Conservation (phyloP, 2,329 filamentous ascomycete species). For the Cladosporium sp. region DNA sequence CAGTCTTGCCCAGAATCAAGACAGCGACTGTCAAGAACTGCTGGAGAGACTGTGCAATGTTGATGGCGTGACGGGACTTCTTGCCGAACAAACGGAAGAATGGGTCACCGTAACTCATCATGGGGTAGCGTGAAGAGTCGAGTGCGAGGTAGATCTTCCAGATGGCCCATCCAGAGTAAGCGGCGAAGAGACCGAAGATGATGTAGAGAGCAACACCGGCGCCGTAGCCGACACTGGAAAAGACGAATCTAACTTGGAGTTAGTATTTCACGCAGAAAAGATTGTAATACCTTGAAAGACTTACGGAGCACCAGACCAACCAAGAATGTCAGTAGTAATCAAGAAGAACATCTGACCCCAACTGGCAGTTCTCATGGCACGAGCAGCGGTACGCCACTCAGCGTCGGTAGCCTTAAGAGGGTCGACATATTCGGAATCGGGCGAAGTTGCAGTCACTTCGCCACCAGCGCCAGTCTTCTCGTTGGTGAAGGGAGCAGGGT, state of each 20-base stretch:
- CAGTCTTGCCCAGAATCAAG: slow-evolving; percentile 55
- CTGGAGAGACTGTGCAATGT: slow-evolving; percentile 42
- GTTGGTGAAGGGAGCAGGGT: neutral
- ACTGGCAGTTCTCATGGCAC: slow-evolving; percentile 38
- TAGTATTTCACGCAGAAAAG: neutral
- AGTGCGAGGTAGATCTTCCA: slow-evolving; percentile 42
- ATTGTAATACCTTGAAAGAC: slow-evolving; percentile 19
- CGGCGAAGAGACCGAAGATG: slow-evolving; percentile 39
- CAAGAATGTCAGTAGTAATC: slow-evolving; percentile 47
- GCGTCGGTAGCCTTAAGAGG: slow-evolving; percentile 30
- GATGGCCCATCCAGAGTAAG: slow-evolving; percentile 27
- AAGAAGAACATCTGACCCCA: slow-evolving; percentile 45
- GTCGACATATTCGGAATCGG: slow-evolving; percentile 3
- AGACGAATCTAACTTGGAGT: slow-evolving; percentile 9
- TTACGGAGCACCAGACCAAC: slow-evolving; percentile 35
- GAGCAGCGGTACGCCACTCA: slow-evolving; percentile 38
- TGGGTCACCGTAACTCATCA: slow-evolving; percentile 45
- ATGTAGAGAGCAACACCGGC: slow-evolving; percentile 41
- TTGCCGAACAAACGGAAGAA: slow-evolving; percentile 43
- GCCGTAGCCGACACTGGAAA: slow-evolving; percentile 33
- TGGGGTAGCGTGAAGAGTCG: slow-evolving; percentile 42
- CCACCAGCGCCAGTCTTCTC: slow-evolving; percentile 2
- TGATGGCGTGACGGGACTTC: slow-evolving; percentile 40
- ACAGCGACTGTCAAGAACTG: slow-evolving; percentile 53
- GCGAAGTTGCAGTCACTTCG: neutral